Evolutionary conservation across 2,329 filamentous ascomycete genomes (phyloP), one percentile per base, ranked within the genome.

Genomic region (Elsinoe batatas): DNA sequence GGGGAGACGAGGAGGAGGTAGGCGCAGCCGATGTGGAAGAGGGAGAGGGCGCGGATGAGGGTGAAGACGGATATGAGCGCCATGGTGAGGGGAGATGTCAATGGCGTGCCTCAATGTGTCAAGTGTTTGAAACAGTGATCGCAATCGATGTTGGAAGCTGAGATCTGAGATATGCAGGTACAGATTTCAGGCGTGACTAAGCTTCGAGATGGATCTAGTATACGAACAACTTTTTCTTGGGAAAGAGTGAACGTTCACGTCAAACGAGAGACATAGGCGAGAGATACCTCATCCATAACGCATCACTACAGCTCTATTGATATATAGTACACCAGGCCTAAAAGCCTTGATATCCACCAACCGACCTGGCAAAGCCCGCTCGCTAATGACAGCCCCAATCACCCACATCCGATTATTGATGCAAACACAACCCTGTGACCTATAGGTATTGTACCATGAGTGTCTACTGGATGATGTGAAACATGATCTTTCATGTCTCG

Each of bases 1-100:
- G 91, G 91, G 57, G 79, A 83, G 40, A 81, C 85, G 64, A 94
- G 77, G 73, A 96, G 85, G 74, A 93, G 88, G 71, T 85, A 90
- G 64, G 84, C 89, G 49, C 93, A 76, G 5, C 87, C 88, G 61
- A 95, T 71, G 72, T 95, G 88, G 74, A 93, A 89, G 67, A 95
- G 79, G 63, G 86, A 87, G 63, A 95, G 75, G 53, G 83, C 84
- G 63, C 87, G 85, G 64, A 96, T 85, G 69, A 95, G 84, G 7
- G 85, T 88, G 66, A 80, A 85, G 58, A 84, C 83, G 1, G 88
- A 90, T 65, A 96, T 79, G 68, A 94, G 76, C 32, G 82, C 85
- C 91, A 96, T 96, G 59, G 54, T 38, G n/a, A 18, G 18, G 26
- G 18, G 11, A 7, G 17, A 17, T 1, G 15, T 12, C 47, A 38